Conservation (phyloP, 768 basidiomycete genomes). For the Tylopilus sp. region DNA sequence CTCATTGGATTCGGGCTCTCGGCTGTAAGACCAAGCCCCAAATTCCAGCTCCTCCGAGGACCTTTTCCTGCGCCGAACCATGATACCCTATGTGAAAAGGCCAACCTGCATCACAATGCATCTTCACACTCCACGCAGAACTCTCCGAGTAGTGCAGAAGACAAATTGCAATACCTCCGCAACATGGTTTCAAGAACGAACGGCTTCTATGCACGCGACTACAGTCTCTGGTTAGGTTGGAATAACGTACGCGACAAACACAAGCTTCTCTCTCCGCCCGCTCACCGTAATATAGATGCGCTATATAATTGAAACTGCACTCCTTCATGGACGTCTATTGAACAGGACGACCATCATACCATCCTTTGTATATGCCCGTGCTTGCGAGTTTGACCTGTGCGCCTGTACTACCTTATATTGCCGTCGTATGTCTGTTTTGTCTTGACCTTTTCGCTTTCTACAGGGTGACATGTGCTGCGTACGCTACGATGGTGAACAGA, state of each 20-base stretch:
- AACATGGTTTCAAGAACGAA: slow-evolving; percentile 38
- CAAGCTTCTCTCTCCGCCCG: no score
- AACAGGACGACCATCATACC: slow-evolving; percentile 44
- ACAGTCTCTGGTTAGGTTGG: slow-evolving; percentile 47
- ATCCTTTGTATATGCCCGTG: slow-evolving; percentile 45
- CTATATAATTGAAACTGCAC: slow-evolving; percentile 45
- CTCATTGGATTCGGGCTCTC: slow-evolving; percentile 28
- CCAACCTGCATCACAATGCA: slow-evolving; percentile 10
- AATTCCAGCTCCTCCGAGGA: slow-evolving; percentile 13
- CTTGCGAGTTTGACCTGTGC: slow-evolving; percentile 38
- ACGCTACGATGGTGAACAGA: slow-evolving; percentile 44
- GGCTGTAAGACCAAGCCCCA: slow-evolving; percentile 11
- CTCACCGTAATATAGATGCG: slow-evolving; percentile 36
- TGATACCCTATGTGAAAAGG: slow-evolving; percentile 4
- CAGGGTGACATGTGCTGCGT: slow-evolving; percentile 39
- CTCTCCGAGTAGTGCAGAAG: slow-evolving; percentile 5
- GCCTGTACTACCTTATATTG: not conserved
- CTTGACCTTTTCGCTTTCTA: not conserved
- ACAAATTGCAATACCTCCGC: slow-evolving; percentile 29
- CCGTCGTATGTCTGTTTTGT: not conserved
- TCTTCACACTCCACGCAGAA: not conserved
- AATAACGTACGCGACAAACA: slow-evolving; percentile 37
- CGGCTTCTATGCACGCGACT: slow-evolving; percentile 45
- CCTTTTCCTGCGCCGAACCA: slow-evolving; percentile 7
- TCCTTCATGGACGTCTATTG: slow-evolving; percentile 41